These are phyloP conservation scores for Trichophyton schoenleinii DNA, from an alignment of 2,329 filamentous ascomycete genomes.

Conservation along the genomic window DNA sequence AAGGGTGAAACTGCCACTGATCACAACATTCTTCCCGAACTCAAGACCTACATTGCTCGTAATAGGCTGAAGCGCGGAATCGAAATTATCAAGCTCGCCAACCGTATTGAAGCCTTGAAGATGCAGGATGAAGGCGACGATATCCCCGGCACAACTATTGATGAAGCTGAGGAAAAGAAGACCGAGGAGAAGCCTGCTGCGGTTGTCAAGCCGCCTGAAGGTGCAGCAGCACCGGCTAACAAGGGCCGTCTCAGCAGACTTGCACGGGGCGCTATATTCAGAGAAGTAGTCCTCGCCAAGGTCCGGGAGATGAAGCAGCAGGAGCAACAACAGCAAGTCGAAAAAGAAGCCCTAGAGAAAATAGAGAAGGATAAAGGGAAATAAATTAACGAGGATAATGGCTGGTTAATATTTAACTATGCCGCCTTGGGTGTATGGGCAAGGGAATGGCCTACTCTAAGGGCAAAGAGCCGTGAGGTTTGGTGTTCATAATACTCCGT, in stretches of 20 bases:
- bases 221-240: not conserved
- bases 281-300: conserved; percentile 87
- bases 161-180: not conserved
- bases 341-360: conserved; percentile 41
- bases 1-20: conserved; percentile 83
- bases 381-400: not conserved
- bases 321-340: conserved; percentile 60
- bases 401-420: not conserved
- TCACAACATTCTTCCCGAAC: conserved; percentile 94
- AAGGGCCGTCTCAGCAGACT: conserved; percentile 44
- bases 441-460: not conserved
- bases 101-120: conserved; percentile 88
- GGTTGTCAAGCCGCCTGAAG: conserved; percentile 13
- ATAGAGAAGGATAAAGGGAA: conserved; percentile 15
- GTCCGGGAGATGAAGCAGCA: conserved; percentile 83
- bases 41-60: conserved; percentile 84
- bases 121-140: conserved; percentile 70
- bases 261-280: conserved; percentile 66
- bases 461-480: not conserved
- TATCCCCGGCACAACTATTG: conserved; percentile 39
- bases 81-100: conserved; percentile 88
- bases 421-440: not conserved
- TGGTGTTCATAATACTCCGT: not conserved
- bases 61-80: conserved; percentile 85
- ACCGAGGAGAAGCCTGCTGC: conserved; percentile 32